A percentile compares a stretch with the other conserved stretches of the same genome.
Evolutionary conservation across 306 rosid species (phyloP).

Genomic region (Nissolia schottii): DNA sequence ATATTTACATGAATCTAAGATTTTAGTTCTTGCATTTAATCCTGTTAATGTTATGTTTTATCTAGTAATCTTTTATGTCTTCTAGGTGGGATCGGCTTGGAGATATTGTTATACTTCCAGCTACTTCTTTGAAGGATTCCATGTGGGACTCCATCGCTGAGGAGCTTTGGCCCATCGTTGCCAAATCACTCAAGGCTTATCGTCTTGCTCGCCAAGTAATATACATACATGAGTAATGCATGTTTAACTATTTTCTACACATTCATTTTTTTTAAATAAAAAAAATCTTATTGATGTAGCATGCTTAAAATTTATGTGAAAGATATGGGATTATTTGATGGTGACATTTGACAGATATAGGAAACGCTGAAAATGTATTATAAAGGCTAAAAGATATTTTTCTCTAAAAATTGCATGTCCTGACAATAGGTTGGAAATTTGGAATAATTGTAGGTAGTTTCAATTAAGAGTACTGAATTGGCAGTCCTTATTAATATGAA

Average conservation of each 20-base stretch:
- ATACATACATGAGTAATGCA: conserved; percentile 3
- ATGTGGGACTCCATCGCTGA: conserved; percentile 60
- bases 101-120: conserved; percentile 77
- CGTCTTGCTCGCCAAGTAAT: conserved; percentile 88
- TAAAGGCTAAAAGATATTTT: background rate
- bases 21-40: conserved; percentile 3
- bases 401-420: background rate
- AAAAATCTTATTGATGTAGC: background rate
- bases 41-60: conserved; percentile 16
- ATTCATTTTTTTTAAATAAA: background rate
- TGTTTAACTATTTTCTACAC: background rate
- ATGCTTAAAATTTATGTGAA: background rate
- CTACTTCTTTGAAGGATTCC: conserved; percentile 63
- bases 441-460: background rate
- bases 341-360: conserved; percentile 7
- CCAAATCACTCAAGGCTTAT: conserved; percentile 63
- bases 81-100: conserved; percentile 84
- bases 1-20: conserved; percentile 21
- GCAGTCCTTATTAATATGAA: conserved; percentile 9
- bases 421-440: conserved; percentile 1
- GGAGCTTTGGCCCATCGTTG: conserved; percentile 76
- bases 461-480: background rate
- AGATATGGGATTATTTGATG: conserved; percentile 15
- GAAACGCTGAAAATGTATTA: background rate
- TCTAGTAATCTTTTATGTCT: conserved; percentile 19